Percentiles rank a stretch among this genome's conserved stretches.
phyloP scores from a whole-genome alignment of 768 basidiomycete species.

The Pleurotus djamor region DNA sequence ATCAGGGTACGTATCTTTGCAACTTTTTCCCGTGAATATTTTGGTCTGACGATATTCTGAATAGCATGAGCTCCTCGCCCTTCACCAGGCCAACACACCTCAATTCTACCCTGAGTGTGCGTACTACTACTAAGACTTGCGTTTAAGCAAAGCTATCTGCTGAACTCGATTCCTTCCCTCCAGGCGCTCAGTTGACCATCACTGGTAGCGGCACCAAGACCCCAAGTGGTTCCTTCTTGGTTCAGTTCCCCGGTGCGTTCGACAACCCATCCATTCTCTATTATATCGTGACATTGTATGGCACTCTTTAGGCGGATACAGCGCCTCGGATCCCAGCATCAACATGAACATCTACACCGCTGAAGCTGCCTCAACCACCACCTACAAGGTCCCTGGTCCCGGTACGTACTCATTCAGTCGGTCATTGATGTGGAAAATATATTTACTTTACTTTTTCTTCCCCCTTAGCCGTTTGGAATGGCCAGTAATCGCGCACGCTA shows the following conservation, averaged over 20 bases:
- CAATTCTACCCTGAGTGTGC: conserved; percentile 42
- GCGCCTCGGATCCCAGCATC: conserved; percentile 29
- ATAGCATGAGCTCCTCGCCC: conserved; percentile 23
- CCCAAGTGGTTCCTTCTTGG: conserved; percentile 28
- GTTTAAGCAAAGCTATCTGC: neutral
- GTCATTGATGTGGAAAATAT: neutral
- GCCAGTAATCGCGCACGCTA: conserved; percentile 8
- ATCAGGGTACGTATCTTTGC: conserved; percentile 52
- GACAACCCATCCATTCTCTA: conserved; percentile 20
- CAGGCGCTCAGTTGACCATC: conserved; percentile 22
- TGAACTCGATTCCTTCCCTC: conserved; percentile 28
- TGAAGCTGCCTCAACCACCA: conserved; percentile 25
- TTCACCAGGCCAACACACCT: conserved; percentile 27
- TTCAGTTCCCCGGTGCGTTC: conserved; percentile 52
- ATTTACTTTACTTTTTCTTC: neutral
- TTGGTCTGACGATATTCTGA: conserved; percentile 21
- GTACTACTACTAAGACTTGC: neutral
- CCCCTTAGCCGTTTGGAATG: conserved; percentile 18
- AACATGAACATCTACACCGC: conserved; percentile 34
- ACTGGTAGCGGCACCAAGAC: conserved; percentile 26
- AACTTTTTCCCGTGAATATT: conserved; percentile 25
- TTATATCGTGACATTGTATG: neutral
- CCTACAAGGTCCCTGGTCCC: conserved; percentile 32
- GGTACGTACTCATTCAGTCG: conserved; percentile 14
- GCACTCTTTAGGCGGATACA: conserved; percentile 22